phyloP scores from a whole-genome alignment of 2,329 filamentous ascomycete species.

The Penicillium digitatum region DNA sequence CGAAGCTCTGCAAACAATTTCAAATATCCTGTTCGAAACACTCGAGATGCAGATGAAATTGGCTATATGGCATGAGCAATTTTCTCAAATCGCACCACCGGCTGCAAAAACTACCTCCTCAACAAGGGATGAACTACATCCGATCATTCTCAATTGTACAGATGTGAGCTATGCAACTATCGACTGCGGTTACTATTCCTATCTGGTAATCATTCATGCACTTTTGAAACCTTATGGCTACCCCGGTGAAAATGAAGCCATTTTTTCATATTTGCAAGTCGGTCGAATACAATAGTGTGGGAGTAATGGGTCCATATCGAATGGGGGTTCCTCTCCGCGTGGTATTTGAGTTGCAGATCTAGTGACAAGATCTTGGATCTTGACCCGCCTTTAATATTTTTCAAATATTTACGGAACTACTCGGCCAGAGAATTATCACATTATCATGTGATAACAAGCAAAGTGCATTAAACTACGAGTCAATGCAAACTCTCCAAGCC shows the following conservation, averaged over 20 bases:
- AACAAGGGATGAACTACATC: constrained; percentile 19
- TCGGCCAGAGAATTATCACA: constrained; percentile 19
- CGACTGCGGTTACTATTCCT: constrained; percentile 27
- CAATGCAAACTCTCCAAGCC: not conserved
- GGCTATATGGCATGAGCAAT: constrained; percentile 22
- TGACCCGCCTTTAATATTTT: constrained; percentile 20
- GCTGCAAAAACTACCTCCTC: constrained; percentile 21
- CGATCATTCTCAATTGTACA: constrained; percentile 21
- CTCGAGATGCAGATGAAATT: constrained; percentile 23
- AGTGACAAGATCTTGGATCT: constrained; percentile 24
- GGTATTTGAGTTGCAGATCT: constrained; percentile 26
- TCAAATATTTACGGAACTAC: constrained; percentile 26
- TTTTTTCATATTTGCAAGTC: constrained; percentile 32
- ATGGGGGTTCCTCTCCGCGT: constrained; percentile 28
- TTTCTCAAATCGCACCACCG: constrained; percentile 13
- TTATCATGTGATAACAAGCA: constrained; percentile 1
- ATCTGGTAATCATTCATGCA: constrained; percentile 29
- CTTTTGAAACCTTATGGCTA: constrained; percentile 20
- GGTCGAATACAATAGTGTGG: constrained; percentile 26
- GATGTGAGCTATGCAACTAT: constrained; percentile 23
- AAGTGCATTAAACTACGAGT: not conserved
- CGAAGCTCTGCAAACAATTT: constrained; percentile 11
- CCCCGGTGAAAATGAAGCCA: constrained; percentile 23
- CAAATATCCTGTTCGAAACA: constrained; percentile 13
- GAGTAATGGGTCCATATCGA: constrained; percentile 26